Evolutionary conservation across 2,329 filamentous ascomycete genomes (phyloP), one percentile per base, ranked within the genome.

Genomic region (Neopestalotiopsis sp.): DNA sequence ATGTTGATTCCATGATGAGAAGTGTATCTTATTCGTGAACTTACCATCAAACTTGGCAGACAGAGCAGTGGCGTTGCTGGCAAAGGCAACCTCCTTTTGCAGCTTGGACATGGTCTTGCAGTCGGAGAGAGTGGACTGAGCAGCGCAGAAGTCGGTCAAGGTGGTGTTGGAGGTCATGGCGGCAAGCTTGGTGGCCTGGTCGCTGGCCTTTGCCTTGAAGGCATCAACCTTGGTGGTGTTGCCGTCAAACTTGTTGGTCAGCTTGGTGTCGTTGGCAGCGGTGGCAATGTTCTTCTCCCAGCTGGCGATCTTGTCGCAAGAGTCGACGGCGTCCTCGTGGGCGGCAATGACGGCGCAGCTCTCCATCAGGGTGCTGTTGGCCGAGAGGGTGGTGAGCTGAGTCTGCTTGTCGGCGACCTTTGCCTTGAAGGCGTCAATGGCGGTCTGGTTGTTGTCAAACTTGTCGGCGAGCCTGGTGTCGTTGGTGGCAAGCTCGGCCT

Each of bases 291-390:
- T 68, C 67, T 72, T 71, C 68, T 78, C 73, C 69, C 79, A 74
- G 32, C 67, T 62, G 20, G 61, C 56, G 71, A 82, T 79, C 64
- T 72, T 69, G 6, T 68, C 49, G 72, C 80, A 82, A 49, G 73
- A 67, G 38, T 74, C 67, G 53, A 77, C 73, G 34, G 73, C 76
- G 45, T 75, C 69, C 53, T 76, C 70, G 42, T 75, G 74, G 61
- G 80, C 78, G 49, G 71, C 69, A 69, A 81, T 75, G 70, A 76
- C 73, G 30, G 74, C 71, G 69, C 81, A 83, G 13, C 72, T 69
- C 28, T 74, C 63, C 70, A 79, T 74, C 30, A 83, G 74, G 6
- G 81, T 82, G 10, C 76, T 64, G 74, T 84, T 83, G 70, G 73
- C 69, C 67, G 76, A 66, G 67, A 83, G 72, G 5, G 75, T 71